phyloP scores from a whole-genome alignment of 306 rosid genomes.

The Ceratonia siliqua region DNA sequence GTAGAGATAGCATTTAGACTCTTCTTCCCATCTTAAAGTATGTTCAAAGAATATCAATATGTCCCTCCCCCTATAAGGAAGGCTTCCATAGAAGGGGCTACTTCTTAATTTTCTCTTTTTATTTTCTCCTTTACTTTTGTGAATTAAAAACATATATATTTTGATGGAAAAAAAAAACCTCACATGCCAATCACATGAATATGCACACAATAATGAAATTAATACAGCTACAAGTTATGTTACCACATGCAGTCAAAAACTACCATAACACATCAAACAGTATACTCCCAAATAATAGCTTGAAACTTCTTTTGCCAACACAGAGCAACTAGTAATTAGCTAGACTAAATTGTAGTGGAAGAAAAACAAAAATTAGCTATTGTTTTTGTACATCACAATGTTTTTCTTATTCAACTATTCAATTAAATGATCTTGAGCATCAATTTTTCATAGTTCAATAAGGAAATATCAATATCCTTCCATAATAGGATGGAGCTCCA shows the following conservation, averaged over 20 bases:
- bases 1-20: too few species aligned
- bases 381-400: too few species aligned
- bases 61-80: too few species aligned
- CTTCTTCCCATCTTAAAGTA: too few species aligned
- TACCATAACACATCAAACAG: background rate
- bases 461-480: too few species aligned
- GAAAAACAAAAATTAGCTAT: too few species aligned
- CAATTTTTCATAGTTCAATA: too few species aligned
- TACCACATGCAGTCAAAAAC: conserved; percentile 2
- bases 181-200: background rate
- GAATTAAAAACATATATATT: background rate
- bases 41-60: too few species aligned
- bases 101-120: background rate
- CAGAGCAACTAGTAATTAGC: background rate
- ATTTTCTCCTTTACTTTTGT: background rate
- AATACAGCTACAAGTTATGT: background rate
- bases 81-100: background rate
- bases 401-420: too few species aligned
- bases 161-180: background rate
- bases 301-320: background rate
- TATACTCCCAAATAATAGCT: background rate
- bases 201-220: background rate
- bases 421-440: too few species aligned
- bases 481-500: too few species aligned
- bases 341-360: too few species aligned